These are phyloP conservation scores for Ilex asprella DNA, from an alignment of 257 asterid genomes.

Conservation along the genomic window DNA sequence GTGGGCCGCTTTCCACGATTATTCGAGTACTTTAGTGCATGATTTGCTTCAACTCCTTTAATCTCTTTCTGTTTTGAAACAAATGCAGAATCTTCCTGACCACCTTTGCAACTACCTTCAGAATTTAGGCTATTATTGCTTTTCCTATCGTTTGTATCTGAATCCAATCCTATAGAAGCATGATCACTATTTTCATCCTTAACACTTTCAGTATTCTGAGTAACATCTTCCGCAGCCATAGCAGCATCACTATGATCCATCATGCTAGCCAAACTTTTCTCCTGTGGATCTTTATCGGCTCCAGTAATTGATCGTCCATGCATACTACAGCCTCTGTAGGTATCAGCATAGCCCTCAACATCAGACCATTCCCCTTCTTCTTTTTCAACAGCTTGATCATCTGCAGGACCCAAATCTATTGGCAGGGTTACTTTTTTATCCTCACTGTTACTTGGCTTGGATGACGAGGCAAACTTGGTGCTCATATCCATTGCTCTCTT, in stretches of 20 bases:
- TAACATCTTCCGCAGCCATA: slow-evolving; percentile 26
- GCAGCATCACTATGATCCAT: slow-evolving; percentile 23
- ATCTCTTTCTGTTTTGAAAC: slow-evolving; percentile 63
- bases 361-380: slow-evolving; percentile 99
- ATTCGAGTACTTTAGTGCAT: slow-evolving; percentile 58
- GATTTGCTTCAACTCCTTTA: slow-evolving; percentile 71
- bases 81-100: slow-evolving; percentile 57
- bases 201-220: slow-evolving; percentile 31
- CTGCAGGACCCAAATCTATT: slow-evolving; percentile 34
- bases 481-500: slow-evolving; percentile 26
- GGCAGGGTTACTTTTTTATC: slow-evolving; percentile 31
- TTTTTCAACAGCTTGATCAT: slow-evolving; percentile 53
- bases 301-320: slow-evolving; percentile 37
- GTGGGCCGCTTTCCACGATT: slow-evolving; percentile 77
- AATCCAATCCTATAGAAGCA: slow-evolving; percentile 29
- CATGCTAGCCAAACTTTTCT: slow-evolving; percentile 32
- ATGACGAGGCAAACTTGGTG: slow-evolving; percentile 26
- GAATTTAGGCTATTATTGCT: slow-evolving; percentile 22
- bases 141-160: slow-evolving; percentile 52
- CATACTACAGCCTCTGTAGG: slow-evolving; percentile 19
- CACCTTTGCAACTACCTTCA: slow-evolving; percentile 25
- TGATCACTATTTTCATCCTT: slow-evolving; percentile 39
- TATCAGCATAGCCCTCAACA: slow-evolving; percentile 67
- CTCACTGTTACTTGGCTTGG: slow-evolving; percentile 33
- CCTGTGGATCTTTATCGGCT: slow-evolving; percentile 34